Conservation (phyloP, 805 yeast genomes). For the Metschnikowia cubensis region DNA sequence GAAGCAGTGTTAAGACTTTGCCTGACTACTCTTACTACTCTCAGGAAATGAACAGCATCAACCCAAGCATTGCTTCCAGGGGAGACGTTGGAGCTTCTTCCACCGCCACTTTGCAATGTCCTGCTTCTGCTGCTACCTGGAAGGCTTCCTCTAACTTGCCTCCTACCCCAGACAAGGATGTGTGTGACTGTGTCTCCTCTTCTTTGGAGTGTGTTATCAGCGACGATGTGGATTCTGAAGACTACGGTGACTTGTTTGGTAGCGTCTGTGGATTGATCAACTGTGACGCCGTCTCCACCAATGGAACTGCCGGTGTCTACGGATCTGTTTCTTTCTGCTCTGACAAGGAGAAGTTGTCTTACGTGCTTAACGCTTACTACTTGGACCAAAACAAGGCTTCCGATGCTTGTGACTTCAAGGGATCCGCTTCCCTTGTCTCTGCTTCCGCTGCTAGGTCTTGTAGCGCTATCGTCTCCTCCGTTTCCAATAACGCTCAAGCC, state of each 20-base stretch:
- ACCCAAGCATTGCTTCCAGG: conserved; percentile 40
- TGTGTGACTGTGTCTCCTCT: conserved; percentile 60
- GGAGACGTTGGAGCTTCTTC: conserved; percentile 21
- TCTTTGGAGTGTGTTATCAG: conserved; percentile 59
- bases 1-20: conserved; percentile 52
- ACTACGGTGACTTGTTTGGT: conserved; percentile 58
- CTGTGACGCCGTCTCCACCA: conserved; percentile 58
- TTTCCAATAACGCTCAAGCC: conserved; percentile 16
- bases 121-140: conserved; percentile 56
- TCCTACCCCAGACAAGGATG: conserved; percentile 67
- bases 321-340: conserved; percentile 75
- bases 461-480: conserved; percentile 20
- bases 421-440: conserved; percentile 53
- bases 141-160: conserved; percentile 64
- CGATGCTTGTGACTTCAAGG: conserved; percentile 19
- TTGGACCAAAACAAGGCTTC: conserved; percentile 11
- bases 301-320: conserved; percentile 64
- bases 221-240: conserved; percentile 48
- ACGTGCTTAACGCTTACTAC: conserved; percentile 62
- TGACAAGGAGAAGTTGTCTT: conserved; percentile 60
- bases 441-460: conserved; percentile 28
- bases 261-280: conserved; percentile 54
- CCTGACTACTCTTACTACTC: conserved; percentile 47
- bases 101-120: conserved; percentile 51
- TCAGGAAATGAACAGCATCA: conserved; percentile 28